phyloP scores from a whole-genome alignment of 192 early-diverging fungal species.

The Coemansia umbellata region DNA sequence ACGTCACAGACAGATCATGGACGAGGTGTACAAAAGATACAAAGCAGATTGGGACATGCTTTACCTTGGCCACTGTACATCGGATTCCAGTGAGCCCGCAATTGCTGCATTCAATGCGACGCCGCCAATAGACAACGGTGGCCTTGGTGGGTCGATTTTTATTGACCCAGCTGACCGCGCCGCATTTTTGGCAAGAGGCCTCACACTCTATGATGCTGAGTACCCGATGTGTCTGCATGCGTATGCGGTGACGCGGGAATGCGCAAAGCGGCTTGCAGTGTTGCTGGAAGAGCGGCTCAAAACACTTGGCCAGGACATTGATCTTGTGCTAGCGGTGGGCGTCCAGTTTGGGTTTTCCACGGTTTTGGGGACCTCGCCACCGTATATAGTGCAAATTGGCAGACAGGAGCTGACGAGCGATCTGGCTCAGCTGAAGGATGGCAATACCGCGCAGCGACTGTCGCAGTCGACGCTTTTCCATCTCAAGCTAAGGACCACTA shows the following conservation, averaged over 20 bases:
- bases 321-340: conserved; percentile 33
- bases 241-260: conserved; percentile 33
- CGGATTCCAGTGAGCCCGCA: conserved; percentile 17
- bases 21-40: conserved; percentile 4
- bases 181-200: neutral
- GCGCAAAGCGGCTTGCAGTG: conserved; percentile 27
- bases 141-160: neutral
- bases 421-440: conserved; percentile 11
- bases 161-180: neutral
- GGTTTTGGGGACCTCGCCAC: conserved; percentile 27
- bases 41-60: conserved; percentile 46
- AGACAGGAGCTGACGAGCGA: conserved; percentile 27
- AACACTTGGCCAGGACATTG: conserved; percentile 24
- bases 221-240: conserved; percentile 49
- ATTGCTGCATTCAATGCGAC: neutral
- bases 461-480: conserved; percentile 18
- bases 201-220: conserved; percentile 24
- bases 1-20: conserved; percentile 13
- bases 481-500: conserved; percentile 7
- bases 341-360: conserved; percentile 16
- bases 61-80: conserved; percentile 46
- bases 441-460: conserved; percentile 26
- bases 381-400: conserved; percentile 37
- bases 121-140: neutral
- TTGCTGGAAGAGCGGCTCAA: conserved; percentile 30